phyloP scores from a whole-genome alignment of 352 stramenopile species.

The Pythium phragmiticola region DNA sequence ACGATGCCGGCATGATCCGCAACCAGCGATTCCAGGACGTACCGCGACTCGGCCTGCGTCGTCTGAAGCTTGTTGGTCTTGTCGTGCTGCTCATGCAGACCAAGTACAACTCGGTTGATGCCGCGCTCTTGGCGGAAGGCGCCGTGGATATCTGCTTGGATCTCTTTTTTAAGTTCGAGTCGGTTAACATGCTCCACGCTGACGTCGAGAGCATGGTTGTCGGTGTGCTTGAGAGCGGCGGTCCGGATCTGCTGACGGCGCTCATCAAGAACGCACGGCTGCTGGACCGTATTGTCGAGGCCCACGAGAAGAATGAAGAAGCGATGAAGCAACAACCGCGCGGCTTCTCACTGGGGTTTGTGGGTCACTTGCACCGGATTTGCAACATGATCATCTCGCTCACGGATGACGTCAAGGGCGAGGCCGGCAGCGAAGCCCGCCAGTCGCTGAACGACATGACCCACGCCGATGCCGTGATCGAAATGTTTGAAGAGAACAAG shows the following conservation, averaged over 20 bases:
- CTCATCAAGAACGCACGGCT: slow-evolving; percentile 78
- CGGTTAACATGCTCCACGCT: slow-evolving; percentile 85
- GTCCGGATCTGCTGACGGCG: slow-evolving; percentile 64
- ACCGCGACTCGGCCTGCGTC: slow-evolving; percentile 67
- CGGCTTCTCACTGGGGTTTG: slow-evolving; percentile 73
- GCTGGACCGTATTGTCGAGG: slow-evolving; percentile 70
- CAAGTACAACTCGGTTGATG: slow-evolving; percentile 82
- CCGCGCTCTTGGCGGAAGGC: slow-evolving; percentile 59
- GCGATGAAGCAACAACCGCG: slow-evolving; percentile 46
- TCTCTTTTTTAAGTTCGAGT: slow-evolving; percentile 88
- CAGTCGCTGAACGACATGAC: slow-evolving; percentile 84
- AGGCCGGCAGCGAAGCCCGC: slow-evolving; percentile 46
- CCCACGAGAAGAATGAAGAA: slow-evolving; percentile 77
- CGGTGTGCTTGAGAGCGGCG: slow-evolving; percentile 78
- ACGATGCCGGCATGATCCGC: slow-evolving; percentile 61
- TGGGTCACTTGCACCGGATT: slow-evolving; percentile 83
- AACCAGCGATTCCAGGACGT: slow-evolving; percentile 79
- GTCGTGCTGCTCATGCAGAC: slow-evolving; percentile 80
- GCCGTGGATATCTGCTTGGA: slow-evolving; percentile 75
- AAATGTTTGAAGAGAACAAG: slow-evolving; percentile 80
- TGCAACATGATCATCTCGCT: slow-evolving; percentile 86
- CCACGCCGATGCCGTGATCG: slow-evolving; percentile 75
- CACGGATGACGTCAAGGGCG: slow-evolving; percentile 69
- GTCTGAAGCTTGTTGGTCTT: slow-evolving; percentile 78
- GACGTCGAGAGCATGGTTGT: slow-evolving; percentile 87